Conservation (phyloP, 1,284 basidiomycete species). For the Ceratobasidium sp. region DNA sequence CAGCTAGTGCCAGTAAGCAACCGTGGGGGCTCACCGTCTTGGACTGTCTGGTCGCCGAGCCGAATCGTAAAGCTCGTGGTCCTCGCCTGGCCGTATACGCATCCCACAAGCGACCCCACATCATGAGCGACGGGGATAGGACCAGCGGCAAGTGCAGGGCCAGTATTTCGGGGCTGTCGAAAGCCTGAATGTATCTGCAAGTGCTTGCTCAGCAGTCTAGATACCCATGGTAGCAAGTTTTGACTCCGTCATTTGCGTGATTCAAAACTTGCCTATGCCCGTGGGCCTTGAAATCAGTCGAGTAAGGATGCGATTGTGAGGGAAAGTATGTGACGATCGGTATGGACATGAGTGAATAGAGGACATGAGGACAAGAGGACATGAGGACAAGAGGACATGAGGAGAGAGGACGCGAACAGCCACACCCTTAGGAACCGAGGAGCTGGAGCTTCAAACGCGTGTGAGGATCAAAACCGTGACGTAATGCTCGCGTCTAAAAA, state of each 20-base stretch:
- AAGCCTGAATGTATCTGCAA: conserved; percentile 63
- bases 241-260: conserved; percentile 41
- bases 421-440: no score
- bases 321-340: no score
- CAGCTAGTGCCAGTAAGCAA: conserved; percentile 2
- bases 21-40: conserved; percentile 73
- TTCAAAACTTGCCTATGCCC: conserved; percentile 44
- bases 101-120: conserved; percentile 85
- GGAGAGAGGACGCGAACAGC: no score
- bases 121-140: conserved; percentile 86
- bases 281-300: no score
- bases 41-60: conserved; percentile 83
- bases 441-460: no score
- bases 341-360: no score
- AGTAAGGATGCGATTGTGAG: no score
- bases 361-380: no score
- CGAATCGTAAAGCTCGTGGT: conserved; percentile 84
- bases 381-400: no score
- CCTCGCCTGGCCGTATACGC: conserved; percentile 87
- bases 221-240: background rate
- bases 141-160: conserved; percentile 89
- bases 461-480: no score
- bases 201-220: background rate
- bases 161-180: conserved; percentile 76
- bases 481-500: no score